Percentiles rank a stretch among this genome's conserved stretches.
phyloP scores from a whole-genome alignment of 352 stramenopile genomes.

The Blastocystis sp. region DNA sequence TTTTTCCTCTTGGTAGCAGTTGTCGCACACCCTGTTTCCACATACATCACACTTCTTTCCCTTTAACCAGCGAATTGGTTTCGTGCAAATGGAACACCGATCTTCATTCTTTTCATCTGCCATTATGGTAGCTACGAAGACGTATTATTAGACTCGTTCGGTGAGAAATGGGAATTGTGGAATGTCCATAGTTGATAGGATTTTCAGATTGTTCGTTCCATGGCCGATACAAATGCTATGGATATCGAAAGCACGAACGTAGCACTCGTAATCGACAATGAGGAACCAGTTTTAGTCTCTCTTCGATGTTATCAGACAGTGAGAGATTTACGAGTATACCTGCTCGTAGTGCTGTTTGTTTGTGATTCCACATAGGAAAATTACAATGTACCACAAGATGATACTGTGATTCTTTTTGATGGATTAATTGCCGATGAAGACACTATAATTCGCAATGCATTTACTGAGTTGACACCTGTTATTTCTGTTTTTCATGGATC shows the following conservation, averaged over 20 bases:
- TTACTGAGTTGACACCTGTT: background rate
- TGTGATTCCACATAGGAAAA: background rate
- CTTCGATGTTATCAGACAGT: background rate
- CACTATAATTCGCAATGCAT: background rate
- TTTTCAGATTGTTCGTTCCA: background rate
- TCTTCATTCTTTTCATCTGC: background rate
- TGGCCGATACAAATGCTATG: background rate
- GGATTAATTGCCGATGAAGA: conserved; percentile 5
- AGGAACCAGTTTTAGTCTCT: background rate
- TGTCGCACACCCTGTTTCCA: background rate
- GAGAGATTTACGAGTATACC: background rate
- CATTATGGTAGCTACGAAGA: background rate
- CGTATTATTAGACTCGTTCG: no score
- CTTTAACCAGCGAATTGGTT: background rate
- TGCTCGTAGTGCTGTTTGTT: background rate
- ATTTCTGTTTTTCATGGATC: background rate
- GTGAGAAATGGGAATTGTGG: background rate
- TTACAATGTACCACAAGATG: background rate
- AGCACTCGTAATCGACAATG: background rate
- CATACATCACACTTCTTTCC: background rate
- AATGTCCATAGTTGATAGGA: background rate
- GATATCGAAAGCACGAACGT: background rate
- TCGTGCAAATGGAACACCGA: background rate
- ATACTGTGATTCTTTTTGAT: background rate
- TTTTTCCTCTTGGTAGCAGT: conserved; percentile 8